These are phyloP conservation scores for Candida koratica DNA, from an alignment of 805 yeast genomes.

Conservation along the genomic window DNA sequence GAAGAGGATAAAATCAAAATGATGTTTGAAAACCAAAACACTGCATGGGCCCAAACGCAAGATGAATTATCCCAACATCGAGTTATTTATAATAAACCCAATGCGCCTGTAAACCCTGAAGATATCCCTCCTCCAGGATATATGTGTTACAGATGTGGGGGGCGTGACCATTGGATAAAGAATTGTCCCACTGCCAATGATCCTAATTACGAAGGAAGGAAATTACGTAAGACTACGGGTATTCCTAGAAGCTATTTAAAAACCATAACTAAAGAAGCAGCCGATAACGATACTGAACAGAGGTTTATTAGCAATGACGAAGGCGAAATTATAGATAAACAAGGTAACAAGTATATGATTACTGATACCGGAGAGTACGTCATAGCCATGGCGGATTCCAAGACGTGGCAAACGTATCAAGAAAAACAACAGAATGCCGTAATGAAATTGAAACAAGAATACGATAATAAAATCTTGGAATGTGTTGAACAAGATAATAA, in stretches of 20 bases:
- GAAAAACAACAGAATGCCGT: constrained; percentile 54
- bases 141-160: constrained; percentile 94
- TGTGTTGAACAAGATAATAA: constrained; percentile 28
- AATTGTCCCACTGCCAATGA: constrained; percentile 93
- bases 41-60: constrained; percentile 94
- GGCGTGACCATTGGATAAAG: constrained; percentile 88
- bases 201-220: constrained; percentile 89
- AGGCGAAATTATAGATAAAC: constrained; percentile 43
- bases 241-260: constrained; percentile 90
- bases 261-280: constrained; percentile 77
- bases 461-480: constrained; percentile 36
- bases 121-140: constrained; percentile 93
- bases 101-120: constrained; percentile 40
- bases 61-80: constrained; percentile 84
- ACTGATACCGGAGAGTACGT: constrained; percentile 95
- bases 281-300: constrained; percentile 38
- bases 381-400: constrained; percentile 89
- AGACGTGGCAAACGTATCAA: constrained; percentile 86
- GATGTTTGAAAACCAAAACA: constrained; percentile 91
- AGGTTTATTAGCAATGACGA: constrained; percentile 36
- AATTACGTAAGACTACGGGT: constrained; percentile 92
- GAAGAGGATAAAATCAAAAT: constrained; percentile 87
- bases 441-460: constrained; percentile 49
- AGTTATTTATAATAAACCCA: constrained; percentile 57
- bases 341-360: constrained; percentile 65